phyloP scores from a whole-genome alignment of 163 green algal genomes.

The Chloromonas sp. region DNA sequence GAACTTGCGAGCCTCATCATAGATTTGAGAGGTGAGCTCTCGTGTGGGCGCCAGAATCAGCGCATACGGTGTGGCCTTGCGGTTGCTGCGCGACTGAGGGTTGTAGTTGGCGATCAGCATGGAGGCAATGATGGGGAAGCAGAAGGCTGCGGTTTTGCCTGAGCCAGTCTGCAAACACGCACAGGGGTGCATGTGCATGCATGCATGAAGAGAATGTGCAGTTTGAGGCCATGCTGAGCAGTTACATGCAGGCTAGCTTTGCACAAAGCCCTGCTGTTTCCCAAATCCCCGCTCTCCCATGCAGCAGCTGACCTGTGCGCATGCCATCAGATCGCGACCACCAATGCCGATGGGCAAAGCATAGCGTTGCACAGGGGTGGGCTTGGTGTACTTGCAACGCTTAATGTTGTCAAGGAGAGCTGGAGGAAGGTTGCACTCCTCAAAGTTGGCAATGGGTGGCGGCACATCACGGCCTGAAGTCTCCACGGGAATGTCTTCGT shows the following conservation, averaged over 20 bases:
- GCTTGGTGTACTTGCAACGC: slow-evolving; percentile 95
- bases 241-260: no score
- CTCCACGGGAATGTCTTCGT: slow-evolving; percentile 98
- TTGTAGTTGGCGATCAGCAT: slow-evolving; percentile 23
- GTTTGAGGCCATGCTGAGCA: no score
- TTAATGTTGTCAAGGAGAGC: slow-evolving; percentile 83
- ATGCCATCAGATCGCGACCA: slow-evolving; percentile 95
- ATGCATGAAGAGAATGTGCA: no score
- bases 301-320: slow-evolving; percentile 63
- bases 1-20: slow-evolving; percentile 78
- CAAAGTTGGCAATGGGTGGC: slow-evolving; percentile 75
- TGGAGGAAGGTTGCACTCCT: slow-evolving; percentile 75
- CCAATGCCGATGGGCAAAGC: slow-evolving; percentile 91
- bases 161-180: slow-evolving; percentile 59
- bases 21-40: slow-evolving; percentile 76
- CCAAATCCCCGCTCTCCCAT: no score
- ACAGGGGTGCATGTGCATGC: neutral
- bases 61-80: slow-evolving; percentile 85
- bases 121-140: slow-evolving; percentile 94
- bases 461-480: slow-evolving; percentile 80
- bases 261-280: no score
- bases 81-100: slow-evolving; percentile 37
- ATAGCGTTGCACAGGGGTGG: slow-evolving; percentile 93
- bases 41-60: slow-evolving; percentile 94
- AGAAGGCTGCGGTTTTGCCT: slow-evolving; percentile 93